A percentile compares a stretch with the other conserved stretches of the same genome.
Conservation (phyloP, 176 grass and related monocot genomes). For the Neostapfia colusana region DNA sequence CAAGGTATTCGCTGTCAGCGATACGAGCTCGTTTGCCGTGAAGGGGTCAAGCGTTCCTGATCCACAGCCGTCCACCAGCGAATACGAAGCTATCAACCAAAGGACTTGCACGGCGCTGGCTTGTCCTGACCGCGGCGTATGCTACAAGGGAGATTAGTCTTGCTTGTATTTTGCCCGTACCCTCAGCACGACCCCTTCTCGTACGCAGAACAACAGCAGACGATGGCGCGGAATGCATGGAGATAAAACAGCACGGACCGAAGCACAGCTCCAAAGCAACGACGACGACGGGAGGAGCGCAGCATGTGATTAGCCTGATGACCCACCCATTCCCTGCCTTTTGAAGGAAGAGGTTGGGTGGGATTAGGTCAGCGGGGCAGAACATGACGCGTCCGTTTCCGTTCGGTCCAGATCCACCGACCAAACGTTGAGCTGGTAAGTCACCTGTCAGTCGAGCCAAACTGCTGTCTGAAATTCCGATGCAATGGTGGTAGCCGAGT, state of each 20-base stretch:
- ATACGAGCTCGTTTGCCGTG: neutral
- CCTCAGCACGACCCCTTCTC: neutral
- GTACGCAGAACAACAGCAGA: neutral
- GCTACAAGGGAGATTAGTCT: neutral
- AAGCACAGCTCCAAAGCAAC: neutral
- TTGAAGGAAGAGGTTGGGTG: neutral
- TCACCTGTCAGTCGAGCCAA: slow-evolving; percentile 16
- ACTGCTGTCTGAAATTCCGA: neutral
- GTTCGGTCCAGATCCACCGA: slow-evolving; percentile 37
- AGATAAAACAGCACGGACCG: neutral
- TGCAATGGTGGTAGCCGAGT: slow-evolving; percentile 11
- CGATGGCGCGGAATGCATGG: neutral
- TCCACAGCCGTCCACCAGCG: neutral
- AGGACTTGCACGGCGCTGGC: slow-evolving; percentile 1
- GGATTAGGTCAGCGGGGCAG: slow-evolving; percentile 38
- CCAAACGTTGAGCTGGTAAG: neutral
- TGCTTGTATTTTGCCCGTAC: neutral
- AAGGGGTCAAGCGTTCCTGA: neutral
- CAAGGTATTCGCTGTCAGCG: neutral
- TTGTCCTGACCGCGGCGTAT: neutral
- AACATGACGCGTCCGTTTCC: slow-evolving; percentile 32
- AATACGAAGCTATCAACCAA: neutral
- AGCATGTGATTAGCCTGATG: slow-evolving; percentile 24
- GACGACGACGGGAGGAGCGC: neutral
- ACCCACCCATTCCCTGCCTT: slow-evolving; percentile 22